phyloP scores from a whole-genome alignment of 768 basidiomycete species.

The Phaffia australis region DNA sequence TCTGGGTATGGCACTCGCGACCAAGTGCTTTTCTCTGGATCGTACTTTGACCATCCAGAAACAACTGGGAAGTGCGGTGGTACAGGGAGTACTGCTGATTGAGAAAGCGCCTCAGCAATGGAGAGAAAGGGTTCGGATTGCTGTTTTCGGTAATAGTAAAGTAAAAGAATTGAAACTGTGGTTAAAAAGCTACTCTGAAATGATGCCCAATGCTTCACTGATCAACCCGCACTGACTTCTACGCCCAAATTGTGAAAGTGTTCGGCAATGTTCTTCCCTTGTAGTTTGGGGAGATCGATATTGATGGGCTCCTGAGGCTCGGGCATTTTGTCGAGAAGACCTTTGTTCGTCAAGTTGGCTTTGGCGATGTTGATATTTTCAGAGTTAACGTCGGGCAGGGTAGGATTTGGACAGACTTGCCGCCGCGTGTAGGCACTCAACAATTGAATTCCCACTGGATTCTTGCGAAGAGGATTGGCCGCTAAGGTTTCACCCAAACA shows the following conservation, averaged over 20 bases:
- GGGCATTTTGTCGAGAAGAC: constrained; percentile 64
- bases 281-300: constrained; percentile 73
- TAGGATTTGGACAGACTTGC: constrained; percentile 55
- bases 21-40: constrained; percentile 55
- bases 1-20: constrained; percentile 36
- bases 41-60: constrained; percentile 82
- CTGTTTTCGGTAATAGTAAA: not conserved
- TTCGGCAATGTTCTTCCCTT: constrained; percentile 68
- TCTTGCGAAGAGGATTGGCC: constrained; percentile 42
- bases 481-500: not conserved
- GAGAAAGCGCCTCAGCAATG: constrained; percentile 53
- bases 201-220: not conserved
- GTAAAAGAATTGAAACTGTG: not conserved
- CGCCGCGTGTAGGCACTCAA: constrained; percentile 67
- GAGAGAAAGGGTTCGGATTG: constrained; percentile 64
- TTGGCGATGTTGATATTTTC: constrained; percentile 62
- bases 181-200: not conserved
- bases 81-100: constrained; percentile 50
- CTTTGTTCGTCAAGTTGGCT: constrained; percentile 70
- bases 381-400: constrained; percentile 51
- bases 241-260: constrained; percentile 77
- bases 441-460: constrained; percentile 86
- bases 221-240: constrained; percentile 34
- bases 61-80: constrained; percentile 37
- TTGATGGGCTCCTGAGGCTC: constrained; percentile 48